A percentile compares a stretch with the other conserved stretches of the same genome.
Evolutionary conservation across 352 stramenopile genomes (phyloP).

Genomic region (Albugo candida): DNA sequence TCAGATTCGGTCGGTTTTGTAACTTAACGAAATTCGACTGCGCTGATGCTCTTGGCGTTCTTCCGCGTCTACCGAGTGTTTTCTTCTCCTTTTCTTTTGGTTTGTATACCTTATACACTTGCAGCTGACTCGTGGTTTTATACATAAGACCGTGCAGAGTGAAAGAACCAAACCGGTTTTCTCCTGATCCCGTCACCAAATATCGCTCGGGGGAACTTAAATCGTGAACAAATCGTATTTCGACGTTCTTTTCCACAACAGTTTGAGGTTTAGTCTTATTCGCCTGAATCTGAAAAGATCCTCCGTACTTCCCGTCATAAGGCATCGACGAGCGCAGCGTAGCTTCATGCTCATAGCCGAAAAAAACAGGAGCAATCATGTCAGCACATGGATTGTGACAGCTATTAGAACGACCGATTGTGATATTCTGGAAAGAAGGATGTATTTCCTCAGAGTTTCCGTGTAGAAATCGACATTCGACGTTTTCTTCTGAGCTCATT

Average conservation of each 20-base stretch:
- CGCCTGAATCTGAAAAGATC: slow-evolving; percentile 74
- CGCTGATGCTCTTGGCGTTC: slow-evolving; percentile 7
- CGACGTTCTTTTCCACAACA: slow-evolving; percentile 56
- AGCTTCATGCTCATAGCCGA: slow-evolving; percentile 42
- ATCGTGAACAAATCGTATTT: slow-evolving; percentile 68
- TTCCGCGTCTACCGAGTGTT: slow-evolving; percentile 33
- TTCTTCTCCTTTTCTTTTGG: slow-evolving; percentile 62
- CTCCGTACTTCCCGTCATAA: slow-evolving; percentile 65
- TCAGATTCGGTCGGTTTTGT: neutral
- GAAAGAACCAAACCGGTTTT: slow-evolving; percentile 69
- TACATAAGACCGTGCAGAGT: slow-evolving; percentile 48
- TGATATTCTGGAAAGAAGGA: slow-evolving; percentile 20
- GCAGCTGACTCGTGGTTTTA: slow-evolving; percentile 55
- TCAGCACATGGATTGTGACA: slow-evolving; percentile 17
- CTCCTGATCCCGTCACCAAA: slow-evolving; percentile 37
- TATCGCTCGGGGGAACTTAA: slow-evolving; percentile 39
- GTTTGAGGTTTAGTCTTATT: slow-evolving; percentile 70
- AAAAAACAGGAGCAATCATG: slow-evolving; percentile 32
- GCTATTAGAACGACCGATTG: slow-evolving; percentile 31
- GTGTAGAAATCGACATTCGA: slow-evolving; percentile 26
- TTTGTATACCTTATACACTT: slow-evolving; percentile 77
- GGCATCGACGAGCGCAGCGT: slow-evolving; percentile 43
- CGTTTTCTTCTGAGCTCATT: slow-evolving; percentile 74
- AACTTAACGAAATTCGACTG: slow-evolving; percentile 7
- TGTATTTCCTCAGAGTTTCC: slow-evolving; percentile 20